A percentile compares a stretch with the other conserved stretches of the same genome.
phyloP scores from a whole-genome alignment of 2,329 filamentous ascomycete genomes.

The Zymoseptoria tritici region DNA sequence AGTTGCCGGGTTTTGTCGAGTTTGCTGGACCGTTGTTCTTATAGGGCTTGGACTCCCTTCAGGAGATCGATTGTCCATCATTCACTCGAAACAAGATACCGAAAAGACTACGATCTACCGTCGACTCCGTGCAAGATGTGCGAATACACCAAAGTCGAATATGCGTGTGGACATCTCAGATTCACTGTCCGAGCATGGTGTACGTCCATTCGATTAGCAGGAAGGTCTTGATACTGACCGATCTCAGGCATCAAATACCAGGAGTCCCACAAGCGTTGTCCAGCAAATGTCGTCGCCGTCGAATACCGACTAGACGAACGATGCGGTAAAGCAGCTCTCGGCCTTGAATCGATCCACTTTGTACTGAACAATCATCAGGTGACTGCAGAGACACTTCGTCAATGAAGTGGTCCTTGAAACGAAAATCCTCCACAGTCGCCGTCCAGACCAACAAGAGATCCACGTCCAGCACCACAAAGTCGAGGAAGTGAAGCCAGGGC shows the following conservation, averaged over 20 bases:
- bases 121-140: conserved; percentile 35
- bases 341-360: not conserved
- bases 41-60: not conserved
- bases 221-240: conserved; percentile 1
- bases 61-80: not conserved
- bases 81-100: not conserved
- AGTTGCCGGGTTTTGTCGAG: conserved; percentile 7
- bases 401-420: conserved; percentile 14
- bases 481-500: not conserved
- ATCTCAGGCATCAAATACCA: conserved; percentile 37
- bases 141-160: conserved; percentile 53
- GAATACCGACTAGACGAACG: conserved; percentile 43
- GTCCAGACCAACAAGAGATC: conserved; percentile 7
- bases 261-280: conserved; percentile 49
- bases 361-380: conserved; percentile 7
- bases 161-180: conserved; percentile 48
- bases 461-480: not conserved
- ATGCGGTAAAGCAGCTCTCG: conserved; percentile 33
- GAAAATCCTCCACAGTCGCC: conserved; percentile 9
- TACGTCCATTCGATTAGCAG: conserved; percentile 16
- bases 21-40: conserved; percentile 8
- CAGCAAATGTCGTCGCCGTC: conserved; percentile 48
- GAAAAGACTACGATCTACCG: not conserved
- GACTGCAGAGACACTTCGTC: conserved; percentile 15
- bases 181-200: conserved; percentile 52